Percentiles rank a stretch among this genome's conserved stretches.
phyloP scores from a whole-genome alignment of 495 filamentous ascomycete species.

The Penicillium crystallinum region DNA sequence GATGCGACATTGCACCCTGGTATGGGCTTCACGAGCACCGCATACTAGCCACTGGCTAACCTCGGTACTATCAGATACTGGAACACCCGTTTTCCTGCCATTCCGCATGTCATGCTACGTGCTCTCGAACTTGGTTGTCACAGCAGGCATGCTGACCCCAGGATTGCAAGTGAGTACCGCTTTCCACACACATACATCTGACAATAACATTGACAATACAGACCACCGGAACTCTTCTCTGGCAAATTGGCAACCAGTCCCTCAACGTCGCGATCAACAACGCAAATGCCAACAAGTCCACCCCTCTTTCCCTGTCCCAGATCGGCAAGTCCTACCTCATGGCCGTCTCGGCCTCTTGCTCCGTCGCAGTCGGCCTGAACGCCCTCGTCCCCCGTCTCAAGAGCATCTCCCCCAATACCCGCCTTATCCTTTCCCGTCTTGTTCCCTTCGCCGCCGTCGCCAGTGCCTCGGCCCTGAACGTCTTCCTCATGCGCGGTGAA shows the following conservation, averaged over 20 bases:
- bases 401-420: conserved; percentile 64
- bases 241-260: conserved; percentile 96
- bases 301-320: conserved; percentile 71
- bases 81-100: conserved; percentile 83
- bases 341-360: conserved; percentile 87
- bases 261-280: conserved; percentile 97
- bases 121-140: conserved; percentile 88
- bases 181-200: not conserved
- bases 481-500: conserved; percentile 95
- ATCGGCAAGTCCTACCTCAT: conserved; percentile 86
- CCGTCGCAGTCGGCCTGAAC: conserved; percentile 90
- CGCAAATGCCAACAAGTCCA: conserved; percentile 95
- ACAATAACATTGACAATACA: conserved; percentile 20
- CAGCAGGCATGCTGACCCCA: conserved; percentile 96
- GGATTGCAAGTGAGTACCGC: conserved; percentile 38
- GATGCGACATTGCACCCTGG: conserved; percentile 94
- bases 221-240: conserved; percentile 83
- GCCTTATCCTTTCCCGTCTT: conserved; percentile 69
- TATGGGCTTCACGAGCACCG: conserved; percentile 29
- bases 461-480: conserved; percentile 83
- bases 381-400: conserved; percentile 80
- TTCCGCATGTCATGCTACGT: conserved; percentile 98
- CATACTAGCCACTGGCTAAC: conserved; percentile 6
- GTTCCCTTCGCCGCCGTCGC: conserved; percentile 96
- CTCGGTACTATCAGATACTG: conserved; percentile 60